phyloP scores from a whole-genome alignment of 163 green algal genomes.

The Coccomyxa subellipsoidea region DNA sequence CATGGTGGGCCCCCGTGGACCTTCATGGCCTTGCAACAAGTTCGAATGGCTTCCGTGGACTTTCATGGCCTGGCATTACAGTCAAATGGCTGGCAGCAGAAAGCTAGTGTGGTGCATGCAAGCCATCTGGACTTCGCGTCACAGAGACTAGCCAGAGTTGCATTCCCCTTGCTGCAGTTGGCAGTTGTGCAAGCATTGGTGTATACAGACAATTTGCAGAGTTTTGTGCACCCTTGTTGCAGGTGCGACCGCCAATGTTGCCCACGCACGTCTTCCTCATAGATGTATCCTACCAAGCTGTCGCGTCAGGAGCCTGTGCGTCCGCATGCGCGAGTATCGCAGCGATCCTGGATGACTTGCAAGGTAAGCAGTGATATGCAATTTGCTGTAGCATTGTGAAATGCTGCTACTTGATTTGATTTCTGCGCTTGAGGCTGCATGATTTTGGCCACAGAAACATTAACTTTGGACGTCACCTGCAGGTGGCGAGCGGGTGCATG shows the following conservation, averaged over 20 bases:
- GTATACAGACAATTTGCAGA: neutral
- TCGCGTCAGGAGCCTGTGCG: slow-evolving; percentile 68
- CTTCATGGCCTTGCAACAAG: neutral
- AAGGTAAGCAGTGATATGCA: slow-evolving; percentile 34
- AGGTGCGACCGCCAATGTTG: slow-evolving; percentile 74
- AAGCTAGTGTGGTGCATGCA: neutral
- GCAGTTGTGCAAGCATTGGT: neutral
- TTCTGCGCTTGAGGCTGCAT: neutral
- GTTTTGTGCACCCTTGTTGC: neutral
- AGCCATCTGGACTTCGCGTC: neutral
- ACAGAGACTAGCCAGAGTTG: neutral
- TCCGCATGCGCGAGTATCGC: slow-evolving; percentile 70
- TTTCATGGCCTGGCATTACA: no score
- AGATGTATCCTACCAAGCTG: slow-evolving; percentile 70
- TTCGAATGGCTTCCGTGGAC: no score
- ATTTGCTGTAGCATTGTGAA: neutral
- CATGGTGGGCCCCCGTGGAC: slow-evolving; percentile 36
- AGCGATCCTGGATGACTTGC: slow-evolving; percentile 64
- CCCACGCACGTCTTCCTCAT: slow-evolving; percentile 89
- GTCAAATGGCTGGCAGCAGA: neutral
- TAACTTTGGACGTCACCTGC: neutral
- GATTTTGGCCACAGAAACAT: no score
- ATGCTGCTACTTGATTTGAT: neutral
- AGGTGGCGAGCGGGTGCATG: slow-evolving; percentile 55
- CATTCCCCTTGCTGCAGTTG: neutral